Evolutionary conservation across 352 stramenopile genomes (phyloP), one percentile per base, ranked within the genome.

Genomic region (Globisporangium cystogenes): DNA sequence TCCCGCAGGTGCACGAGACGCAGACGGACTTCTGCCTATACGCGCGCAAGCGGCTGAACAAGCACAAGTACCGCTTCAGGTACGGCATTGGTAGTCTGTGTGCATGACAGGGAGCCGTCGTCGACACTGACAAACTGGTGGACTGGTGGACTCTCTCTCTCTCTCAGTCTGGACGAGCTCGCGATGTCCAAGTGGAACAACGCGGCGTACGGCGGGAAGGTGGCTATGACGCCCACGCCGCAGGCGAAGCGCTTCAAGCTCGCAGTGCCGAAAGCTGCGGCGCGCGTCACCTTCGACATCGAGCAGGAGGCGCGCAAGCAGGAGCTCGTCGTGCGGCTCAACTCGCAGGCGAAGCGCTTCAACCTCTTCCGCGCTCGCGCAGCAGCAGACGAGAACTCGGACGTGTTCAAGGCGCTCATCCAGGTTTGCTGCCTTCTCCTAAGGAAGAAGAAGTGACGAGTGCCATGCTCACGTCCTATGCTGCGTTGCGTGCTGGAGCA

Each of bases 51-150:
- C 70, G 78, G 0, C 40, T 82, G 31, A 70, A 76, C 62, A 92
- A 92, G 58, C 66, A 76, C 71, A 92, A 92, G 48, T 82, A 79
- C 45, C 78, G 82, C 23, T 92, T 92, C 58, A 92, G 76, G 76
- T 85, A 36, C 31, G 31, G 24, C 33, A 15, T 20, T 27, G 15
- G 16, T 35, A 1, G 14, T 21, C 7, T n/a, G 11, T 48, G 21
- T 20, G n/a, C 18, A 6, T 3, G 11, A 10, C 3, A 3, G 31
- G 14, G 31, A 10, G 14, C 14, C 31, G 11, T 3, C 31, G 8
- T 10, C 11, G 31, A 36, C 31, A 15, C 31, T 36, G 31, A 36
- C 31, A 36, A 31, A n/a, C n/a, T n/a, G 27, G 2, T 8, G 8
- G 31, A 11, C 3, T 45, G 26, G 2, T 29, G 18, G 41, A 4